phyloP scores from a whole-genome alignment of 1,139 yeast genomes.

The Suhomyces yuchorum region DNA sequence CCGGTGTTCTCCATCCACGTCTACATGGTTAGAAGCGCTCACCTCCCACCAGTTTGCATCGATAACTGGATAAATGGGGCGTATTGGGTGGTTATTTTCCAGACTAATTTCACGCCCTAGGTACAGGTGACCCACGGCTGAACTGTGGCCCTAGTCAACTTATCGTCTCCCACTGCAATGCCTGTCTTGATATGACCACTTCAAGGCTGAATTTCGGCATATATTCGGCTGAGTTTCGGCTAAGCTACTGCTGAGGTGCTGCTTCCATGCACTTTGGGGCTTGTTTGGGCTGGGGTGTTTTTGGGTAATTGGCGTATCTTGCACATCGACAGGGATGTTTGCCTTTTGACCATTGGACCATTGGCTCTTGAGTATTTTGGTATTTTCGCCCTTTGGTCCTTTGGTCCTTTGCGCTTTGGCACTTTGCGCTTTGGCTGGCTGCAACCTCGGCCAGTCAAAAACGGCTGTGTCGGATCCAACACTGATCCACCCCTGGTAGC shows the following conservation, averaged over 20 bases:
- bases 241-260: background rate
- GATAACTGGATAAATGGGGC: background rate
- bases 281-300: too few species aligned
- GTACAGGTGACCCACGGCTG: background rate
- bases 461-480: background rate
- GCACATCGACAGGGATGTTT: too few species aligned
- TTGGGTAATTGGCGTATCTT: too few species aligned
- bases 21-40: background rate
- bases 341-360: background rate
- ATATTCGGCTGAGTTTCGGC: background rate
- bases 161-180: background rate
- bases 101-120: background rate
- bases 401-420: too few species aligned
- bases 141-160: background rate
- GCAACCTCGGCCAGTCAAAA: too few species aligned
- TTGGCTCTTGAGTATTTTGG: background rate
- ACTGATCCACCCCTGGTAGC: background rate
- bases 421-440: too few species aligned
- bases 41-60: background rate
- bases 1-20: background rate
- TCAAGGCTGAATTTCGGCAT: background rate
- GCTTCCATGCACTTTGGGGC: background rate
- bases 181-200: background rate
- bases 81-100: background rate
- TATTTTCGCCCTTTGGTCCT: too few species aligned